Evolutionary conservation across 139 green algal genomes (phyloP), one percentile per base, ranked within the genome.

Genomic region (Chlorella sp.): DNA sequence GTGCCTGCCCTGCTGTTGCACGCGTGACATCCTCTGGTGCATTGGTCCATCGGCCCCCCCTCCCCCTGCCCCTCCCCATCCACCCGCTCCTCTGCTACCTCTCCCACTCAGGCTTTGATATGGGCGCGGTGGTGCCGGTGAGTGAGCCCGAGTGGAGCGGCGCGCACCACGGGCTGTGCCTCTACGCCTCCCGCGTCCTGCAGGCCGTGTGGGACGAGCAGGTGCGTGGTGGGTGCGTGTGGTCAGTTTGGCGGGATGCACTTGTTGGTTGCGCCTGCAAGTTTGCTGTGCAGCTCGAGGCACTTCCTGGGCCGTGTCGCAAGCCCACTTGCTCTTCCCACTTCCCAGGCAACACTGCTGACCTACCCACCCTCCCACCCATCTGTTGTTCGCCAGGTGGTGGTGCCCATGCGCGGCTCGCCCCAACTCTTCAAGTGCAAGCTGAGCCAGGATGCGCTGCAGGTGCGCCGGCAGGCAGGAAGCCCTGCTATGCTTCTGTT

Each of bases 131-230:
- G 20, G 90, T 92, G 56, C 84, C 91, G 41, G 88, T 96, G 73
- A 82, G 91, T 19, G 94, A 97, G 85, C 94, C 95, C 20, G 87
- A 95, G 67, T 95, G 95, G 94, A 96, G 90, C 70, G 90, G 86
- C 13, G 93, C 91, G 32, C 94, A 98, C 88, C 88, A 93, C 22
- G 96, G 95, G 2, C 80, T 98, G 70, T 95, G 90, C 84, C 78
- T 97, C 46, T 96, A 94, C 68, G 69, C 95, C 34, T 87, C 91
- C 1, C 90, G 96, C 32, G 73, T 98, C 70, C 90, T 98, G 83
- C 70, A 81, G 68, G 90, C 90, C 0, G 88, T 95, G 41, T 98
- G 96, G 94, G 95, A 98, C 44, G 58, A 90, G 40, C 89, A 84
- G 9, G 58, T 96, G 69, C 11, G 76, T 38, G 46, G 3, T 40